Percentiles rank a stretch among this genome's conserved stretches.
phyloP scores from a whole-genome alignment of 495 filamentous ascomycete genomes.

The Hypoxylon trugodes region DNA sequence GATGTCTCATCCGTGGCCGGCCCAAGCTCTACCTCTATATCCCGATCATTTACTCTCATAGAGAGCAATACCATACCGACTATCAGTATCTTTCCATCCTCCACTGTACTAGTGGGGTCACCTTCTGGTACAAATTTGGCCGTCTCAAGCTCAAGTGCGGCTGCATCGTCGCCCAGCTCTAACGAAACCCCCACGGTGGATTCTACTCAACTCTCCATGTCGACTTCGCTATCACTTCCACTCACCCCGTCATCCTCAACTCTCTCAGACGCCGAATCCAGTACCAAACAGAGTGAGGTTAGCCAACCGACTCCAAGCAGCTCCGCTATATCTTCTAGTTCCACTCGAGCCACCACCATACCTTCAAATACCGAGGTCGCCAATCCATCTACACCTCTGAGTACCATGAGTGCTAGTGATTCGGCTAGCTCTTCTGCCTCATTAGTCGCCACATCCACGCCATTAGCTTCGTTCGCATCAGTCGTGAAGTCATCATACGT shows the following conservation, averaged over 20 bases:
- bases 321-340: neutral
- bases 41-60: constrained; percentile 32
- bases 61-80: constrained; percentile 40
- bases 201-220: neutral
- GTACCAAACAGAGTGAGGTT: neutral
- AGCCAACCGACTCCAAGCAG: neutral
- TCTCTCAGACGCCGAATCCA: constrained; percentile 1
- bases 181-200: neutral
- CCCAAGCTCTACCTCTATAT: constrained; percentile 26
- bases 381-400: constrained; percentile 2
- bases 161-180: neutral
- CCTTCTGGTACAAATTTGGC: constrained; percentile 3
- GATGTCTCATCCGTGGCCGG: neutral
- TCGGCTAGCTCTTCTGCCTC: constrained; percentile 7
- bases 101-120: constrained; percentile 28
- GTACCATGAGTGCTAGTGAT: neutral
- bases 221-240: constrained; percentile 25
- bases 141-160: constrained; percentile 2
- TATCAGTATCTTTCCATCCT: constrained; percentile 40
- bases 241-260: constrained; percentile 12
- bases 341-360: neutral
- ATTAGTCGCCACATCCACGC: neutral
- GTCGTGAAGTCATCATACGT: constrained; percentile 31
- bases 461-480: constrained; percentile 15
- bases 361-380: neutral